Evolutionary conservation across 2,329 filamentous ascomycete species (phyloP), one percentile per base, ranked within the genome.

Genomic region (Nigrospora osmanthi): DNA sequence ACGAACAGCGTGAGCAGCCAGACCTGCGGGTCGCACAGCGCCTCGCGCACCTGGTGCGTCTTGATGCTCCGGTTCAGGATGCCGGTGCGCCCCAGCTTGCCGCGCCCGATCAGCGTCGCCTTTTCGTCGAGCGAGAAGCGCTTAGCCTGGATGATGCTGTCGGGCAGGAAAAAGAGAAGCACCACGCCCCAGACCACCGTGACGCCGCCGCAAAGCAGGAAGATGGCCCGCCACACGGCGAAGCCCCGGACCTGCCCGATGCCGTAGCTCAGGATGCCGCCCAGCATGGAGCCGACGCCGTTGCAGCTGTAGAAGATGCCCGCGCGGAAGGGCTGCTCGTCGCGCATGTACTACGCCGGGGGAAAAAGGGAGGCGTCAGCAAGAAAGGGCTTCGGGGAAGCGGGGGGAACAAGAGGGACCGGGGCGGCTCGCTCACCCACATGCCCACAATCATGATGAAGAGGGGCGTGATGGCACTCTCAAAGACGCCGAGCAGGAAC

Each of bases 381-480:
- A n/a, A 35, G 4, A 15, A 35, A 5, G 34, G 34, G 19, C 7
- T 23, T 23, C 19, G 4, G 4, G 4, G 7, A 7, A 7, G 7
- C 4, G 19, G 7, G 19, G 19, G 19, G 19, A 23, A 6, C 19
- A 23, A 23, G 19, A 4, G 19, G 19, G 19, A 4, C 4, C 19
- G 19, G 19, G 4, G 19, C 19, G 19, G 19, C 19, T 4, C 19
- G 19, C 48, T 43, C 38, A 50, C 48, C 70, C 71, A 76, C 62
- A 72, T 71, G 4, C 64, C 60, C 2, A 73, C 66, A 32, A 74
- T 69, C 60, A 75, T 65, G 65, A 74, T 73, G 43, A 73, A 73
- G 12, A 67, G 67, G 0, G 72, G 70, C 0, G 69, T 72, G 9
- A 75, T 70, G 0, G 67, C 64, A 0, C 70, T 68, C 52, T 75